These are phyloP conservation scores for Melampsora medusae DNA, from an alignment of 1,284 basidiomycete genomes.

Conservation along the genomic window DNA sequence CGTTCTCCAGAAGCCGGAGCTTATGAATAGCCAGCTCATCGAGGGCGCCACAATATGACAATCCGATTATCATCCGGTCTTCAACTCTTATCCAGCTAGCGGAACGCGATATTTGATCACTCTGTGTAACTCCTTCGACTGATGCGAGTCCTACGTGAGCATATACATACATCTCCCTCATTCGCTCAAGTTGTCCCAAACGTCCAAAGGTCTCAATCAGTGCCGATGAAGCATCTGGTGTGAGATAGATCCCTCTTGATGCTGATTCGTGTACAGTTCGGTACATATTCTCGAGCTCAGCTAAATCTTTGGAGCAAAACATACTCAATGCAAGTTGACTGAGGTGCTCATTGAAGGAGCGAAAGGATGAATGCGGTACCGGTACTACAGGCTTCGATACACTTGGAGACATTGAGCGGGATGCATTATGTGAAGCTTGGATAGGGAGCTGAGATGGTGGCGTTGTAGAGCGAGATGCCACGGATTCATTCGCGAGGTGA, in stretches of 20 bases:
- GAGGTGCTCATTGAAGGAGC: conserved; percentile 40
- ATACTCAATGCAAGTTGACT: conserved; percentile 42
- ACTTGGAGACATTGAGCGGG: not conserved
- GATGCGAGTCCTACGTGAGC: conserved; percentile 36
- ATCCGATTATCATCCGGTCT: conserved; percentile 80
- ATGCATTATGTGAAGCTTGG: too few species aligned
- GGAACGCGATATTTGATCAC: conserved; percentile 18
- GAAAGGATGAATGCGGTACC: conserved; percentile 26
- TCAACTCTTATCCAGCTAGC: conserved; percentile 71
- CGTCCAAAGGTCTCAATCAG: conserved; percentile 41
- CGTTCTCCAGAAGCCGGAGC: conserved; percentile 71
- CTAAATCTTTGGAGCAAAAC: conserved; percentile 25
- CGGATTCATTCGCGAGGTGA: not conserved
- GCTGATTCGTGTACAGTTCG: conserved; percentile 23
- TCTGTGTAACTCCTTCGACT: conserved; percentile 7
- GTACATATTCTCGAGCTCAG: conserved; percentile 26
- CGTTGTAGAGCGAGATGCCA: not conserved
- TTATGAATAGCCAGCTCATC: conserved; percentile 78
- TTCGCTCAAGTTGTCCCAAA: conserved; percentile 25
- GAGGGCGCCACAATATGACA: conserved; percentile 74
- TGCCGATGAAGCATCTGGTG: conserved; percentile 36
- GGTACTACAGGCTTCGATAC: conserved; percentile 5
- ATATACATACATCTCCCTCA: conserved; percentile 42
- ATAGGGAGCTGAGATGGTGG: conserved; percentile 5
- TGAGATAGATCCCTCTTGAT: conserved; percentile 22